Percentiles rank a stretch among this genome's conserved stretches.
Conservation (phyloP, 1,284 basidiomycete species). For the Somion occarium region DNA sequence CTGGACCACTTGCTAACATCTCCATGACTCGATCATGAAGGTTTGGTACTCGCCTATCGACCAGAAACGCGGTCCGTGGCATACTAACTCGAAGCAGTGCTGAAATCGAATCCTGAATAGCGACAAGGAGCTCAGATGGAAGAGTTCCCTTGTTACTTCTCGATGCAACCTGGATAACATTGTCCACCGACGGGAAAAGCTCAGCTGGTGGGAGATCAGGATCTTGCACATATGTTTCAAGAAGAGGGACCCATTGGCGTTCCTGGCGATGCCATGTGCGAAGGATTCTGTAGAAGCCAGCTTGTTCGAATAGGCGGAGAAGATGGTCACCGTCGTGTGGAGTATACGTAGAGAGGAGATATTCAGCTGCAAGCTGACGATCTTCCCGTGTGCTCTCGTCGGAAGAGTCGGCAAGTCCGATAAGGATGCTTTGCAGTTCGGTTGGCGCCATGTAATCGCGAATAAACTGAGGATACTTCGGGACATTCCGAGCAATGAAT, state of each 20-base stretch:
- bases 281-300: slow-evolving; percentile 89
- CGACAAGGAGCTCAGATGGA: slow-evolving; percentile 47
- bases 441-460: slow-evolving; percentile 61
- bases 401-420: slow-evolving; percentile 70
- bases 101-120: slow-evolving; percentile 55
- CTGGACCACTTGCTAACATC: slow-evolving; percentile 37
- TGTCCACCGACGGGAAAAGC: slow-evolving; percentile 61
- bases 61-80: slow-evolving; percentile 64
- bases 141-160: slow-evolving; percentile 41
- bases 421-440: slow-evolving; percentile 71
- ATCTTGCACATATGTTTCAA: slow-evolving; percentile 77
- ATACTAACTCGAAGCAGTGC: slow-evolving; percentile 62
- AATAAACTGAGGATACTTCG: slow-evolving; percentile 94
- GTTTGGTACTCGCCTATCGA: slow-evolving; percentile 65
- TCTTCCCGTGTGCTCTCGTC: slow-evolving; percentile 83
- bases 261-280: slow-evolving; percentile 77
- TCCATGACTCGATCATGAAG: slow-evolving; percentile 59
- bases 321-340: slow-evolving; percentile 75
- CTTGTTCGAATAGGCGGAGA: slow-evolving; percentile 68
- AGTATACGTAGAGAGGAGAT: slow-evolving; percentile 88
- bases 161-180: slow-evolving; percentile 48
- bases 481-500: slow-evolving; percentile 94
- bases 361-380: slow-evolving; percentile 93
- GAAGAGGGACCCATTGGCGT: slow-evolving; percentile 69
- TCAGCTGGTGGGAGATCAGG: slow-evolving; percentile 56